Percentiles rank a stretch among this genome's conserved stretches.
Conservation (phyloP, 2,329 filamentous ascomycete species). For the Amylocarpus encephaloides region DNA sequence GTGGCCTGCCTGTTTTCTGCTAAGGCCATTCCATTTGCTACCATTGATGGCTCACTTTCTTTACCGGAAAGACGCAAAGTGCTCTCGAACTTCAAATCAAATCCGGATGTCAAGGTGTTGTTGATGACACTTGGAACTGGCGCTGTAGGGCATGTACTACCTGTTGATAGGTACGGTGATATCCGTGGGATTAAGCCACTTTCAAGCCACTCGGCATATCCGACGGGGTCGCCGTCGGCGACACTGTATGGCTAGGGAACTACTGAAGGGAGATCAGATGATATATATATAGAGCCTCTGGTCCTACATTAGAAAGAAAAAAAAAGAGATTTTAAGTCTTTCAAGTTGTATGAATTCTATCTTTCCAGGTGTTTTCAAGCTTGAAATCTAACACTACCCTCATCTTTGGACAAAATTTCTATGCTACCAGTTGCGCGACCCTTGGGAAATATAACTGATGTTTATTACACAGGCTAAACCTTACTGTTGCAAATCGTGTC, state of each 20-base stretch:
- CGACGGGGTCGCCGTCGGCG: too few relatives aligned
- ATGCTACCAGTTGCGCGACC: neutral
- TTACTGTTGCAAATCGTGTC: conserved; percentile 19
- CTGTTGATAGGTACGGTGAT: too few relatives aligned
- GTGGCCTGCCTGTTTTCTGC: neutral
- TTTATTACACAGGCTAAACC: conserved; percentile 11
- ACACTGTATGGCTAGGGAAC: too few relatives aligned
- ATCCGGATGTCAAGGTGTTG: conserved; percentile 9
- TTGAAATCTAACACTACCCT: too few relatives aligned
- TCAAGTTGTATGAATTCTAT: too few relatives aligned
- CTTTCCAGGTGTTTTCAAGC: too few relatives aligned
- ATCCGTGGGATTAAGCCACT: too few relatives aligned
- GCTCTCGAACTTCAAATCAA: conserved; percentile 9
- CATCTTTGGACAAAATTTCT: neutral
- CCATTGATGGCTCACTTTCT: conserved; percentile 13
- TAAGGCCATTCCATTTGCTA: conserved; percentile 7
- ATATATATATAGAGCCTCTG: too few relatives aligned
- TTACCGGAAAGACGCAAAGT: conserved; percentile 6
- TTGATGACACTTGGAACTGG: conserved; percentile 21
- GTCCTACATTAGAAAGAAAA: too few relatives aligned
- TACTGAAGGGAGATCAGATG: too few relatives aligned
- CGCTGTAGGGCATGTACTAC: conserved; percentile 14
- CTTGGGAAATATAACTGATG: neutral
- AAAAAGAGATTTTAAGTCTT: too few relatives aligned
- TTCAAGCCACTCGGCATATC: too few relatives aligned